phyloP scores from a whole-genome alignment of 495 filamentous ascomycete species.

The Aspergillus sclerotioniger region DNA sequence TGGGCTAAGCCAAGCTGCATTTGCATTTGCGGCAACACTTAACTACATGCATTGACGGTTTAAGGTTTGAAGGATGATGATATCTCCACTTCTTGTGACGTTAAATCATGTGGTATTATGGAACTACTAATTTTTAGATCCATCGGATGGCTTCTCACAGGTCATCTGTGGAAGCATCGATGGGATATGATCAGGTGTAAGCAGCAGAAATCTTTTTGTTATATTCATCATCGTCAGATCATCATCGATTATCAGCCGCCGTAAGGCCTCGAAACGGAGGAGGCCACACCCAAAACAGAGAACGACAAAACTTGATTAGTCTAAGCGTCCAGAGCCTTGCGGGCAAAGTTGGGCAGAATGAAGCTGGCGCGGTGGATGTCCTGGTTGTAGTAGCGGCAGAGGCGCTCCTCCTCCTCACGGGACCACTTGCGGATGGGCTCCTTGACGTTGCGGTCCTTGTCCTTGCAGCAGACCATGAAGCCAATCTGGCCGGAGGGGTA shows the following conservation, averaged over 20 bases:
- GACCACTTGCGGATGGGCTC: constrained; percentile 77
- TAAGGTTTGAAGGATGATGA: too few relatives aligned
- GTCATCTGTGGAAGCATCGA: too few relatives aligned
- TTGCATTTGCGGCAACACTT: too few relatives aligned
- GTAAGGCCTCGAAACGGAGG: constrained; percentile 6
- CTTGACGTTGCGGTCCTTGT: constrained; percentile 74
- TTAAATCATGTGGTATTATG: too few relatives aligned
- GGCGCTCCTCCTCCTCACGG: constrained; percentile 83
- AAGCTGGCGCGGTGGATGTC: constrained; percentile 94
- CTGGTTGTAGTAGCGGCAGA: constrained; percentile 93
- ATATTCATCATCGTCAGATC: constrained; percentile 24
- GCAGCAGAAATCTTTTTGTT: constrained; percentile 4
- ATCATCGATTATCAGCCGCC: constrained; percentile 20
- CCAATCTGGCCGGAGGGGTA: constrained; percentile 99
- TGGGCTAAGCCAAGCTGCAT: too few relatives aligned
- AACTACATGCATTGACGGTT: too few relatives aligned
- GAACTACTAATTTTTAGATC: too few relatives aligned
- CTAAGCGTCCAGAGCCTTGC: constrained; percentile 60
- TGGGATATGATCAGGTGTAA: neutral
- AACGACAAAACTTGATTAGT: constrained; percentile 14
- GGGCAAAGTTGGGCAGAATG: constrained; percentile 87
- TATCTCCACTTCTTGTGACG: too few relatives aligned
- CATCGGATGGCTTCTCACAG: too few relatives aligned
- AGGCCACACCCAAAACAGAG: constrained; percentile 10
- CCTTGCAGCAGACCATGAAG: constrained; percentile 99